Conservation (phyloP, 495 filamentous ascomycete species). For the Neurospora sp. region DNA sequence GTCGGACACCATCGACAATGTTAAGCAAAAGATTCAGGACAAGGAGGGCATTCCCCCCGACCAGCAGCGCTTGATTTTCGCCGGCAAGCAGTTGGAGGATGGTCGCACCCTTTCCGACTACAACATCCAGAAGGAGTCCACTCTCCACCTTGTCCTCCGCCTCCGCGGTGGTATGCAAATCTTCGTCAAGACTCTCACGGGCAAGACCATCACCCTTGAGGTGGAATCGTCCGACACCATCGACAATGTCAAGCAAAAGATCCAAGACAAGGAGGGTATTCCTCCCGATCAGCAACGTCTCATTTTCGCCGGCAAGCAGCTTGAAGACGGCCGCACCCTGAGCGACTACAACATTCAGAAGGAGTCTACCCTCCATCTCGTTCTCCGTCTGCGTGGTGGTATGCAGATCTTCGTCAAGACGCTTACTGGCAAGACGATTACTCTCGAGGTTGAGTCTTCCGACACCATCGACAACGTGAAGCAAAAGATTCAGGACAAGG, state of each 20-base stretch:
- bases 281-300: slow-evolving; percentile 89
- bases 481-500: slow-evolving; percentile 96
- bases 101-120: slow-evolving; percentile 94
- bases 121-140: slow-evolving; percentile 98
- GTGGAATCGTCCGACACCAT: slow-evolving; percentile 94
- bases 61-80: slow-evolving; percentile 97
- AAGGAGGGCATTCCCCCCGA: slow-evolving; percentile 98
- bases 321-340: slow-evolving; percentile 70
- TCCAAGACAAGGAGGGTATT: slow-evolving; percentile 89
- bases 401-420: slow-evolving; percentile 91
- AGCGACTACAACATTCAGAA: slow-evolving; percentile 99
- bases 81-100: slow-evolving; percentile 96
- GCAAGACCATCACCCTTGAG: slow-evolving; percentile 97
- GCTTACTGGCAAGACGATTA: slow-evolving; percentile 88
- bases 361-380: slow-evolving; percentile 90
- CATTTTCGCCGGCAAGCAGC: slow-evolving; percentile 95
- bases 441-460: slow-evolving; percentile 78
- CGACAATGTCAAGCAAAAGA: slow-evolving; percentile 83
- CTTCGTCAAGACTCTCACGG: slow-evolving; percentile 81
- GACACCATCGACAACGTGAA: slow-evolving; percentile 96
- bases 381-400: slow-evolving; percentile 95
- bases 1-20: slow-evolving; percentile 96
- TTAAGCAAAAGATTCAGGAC: slow-evolving; percentile 98
- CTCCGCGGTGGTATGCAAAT: slow-evolving; percentile 99
- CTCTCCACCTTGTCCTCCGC: slow-evolving; percentile 90